Base-by-base conservation (phyloP, 441 rosid genomes). In the Flueggea neowawraea region DNA sequence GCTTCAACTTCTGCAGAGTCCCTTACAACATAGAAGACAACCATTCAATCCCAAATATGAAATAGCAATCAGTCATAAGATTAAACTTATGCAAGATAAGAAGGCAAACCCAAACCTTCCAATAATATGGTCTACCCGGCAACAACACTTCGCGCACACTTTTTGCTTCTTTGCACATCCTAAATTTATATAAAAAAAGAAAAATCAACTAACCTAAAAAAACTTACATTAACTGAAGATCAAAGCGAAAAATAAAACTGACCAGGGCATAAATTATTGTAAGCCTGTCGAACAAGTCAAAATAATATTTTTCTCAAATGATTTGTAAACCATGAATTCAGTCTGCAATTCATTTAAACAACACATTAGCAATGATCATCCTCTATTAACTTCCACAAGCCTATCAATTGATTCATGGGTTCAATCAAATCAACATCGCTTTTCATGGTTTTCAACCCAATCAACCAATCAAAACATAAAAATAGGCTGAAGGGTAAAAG, bases 151-250 rank as follows among this genome's bases (percentile, higher is more conserved):
- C 2, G 97, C 95, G 55, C 96, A 88, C 11, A 90, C 91, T 14
- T 83, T 77, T 59, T 85, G 89, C 71, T 90, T 97, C 91, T 88
- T 93, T 0, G 98, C 98, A 78, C 98, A 93, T 54, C 84, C 98
- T 93, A 52, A 45, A 69, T 55, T 55, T 59, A 16, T 6, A 63
- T 60, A 41, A 60, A 57, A 22, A 1, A 22, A 41, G 57, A 57
- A 22, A 1, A 22, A 22, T 22, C 28, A 22, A 2, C 2, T 16
- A 52, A 55, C 32, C 31, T 16, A 59, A 22, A 52, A 10, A 65
- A 47, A 55, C 59, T 54, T 9, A 32, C 44, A 5, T 14, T n/a
- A 16, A 48, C 11, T 31, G 57, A 12, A 22, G 28, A 22, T 22
- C 28, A 22, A 22, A 22, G 28, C 1, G 1, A 22, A 22, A 22